phyloP scores from a whole-genome alignment of 352 stramenopile species.

The Phytopythium montanum region DNA sequence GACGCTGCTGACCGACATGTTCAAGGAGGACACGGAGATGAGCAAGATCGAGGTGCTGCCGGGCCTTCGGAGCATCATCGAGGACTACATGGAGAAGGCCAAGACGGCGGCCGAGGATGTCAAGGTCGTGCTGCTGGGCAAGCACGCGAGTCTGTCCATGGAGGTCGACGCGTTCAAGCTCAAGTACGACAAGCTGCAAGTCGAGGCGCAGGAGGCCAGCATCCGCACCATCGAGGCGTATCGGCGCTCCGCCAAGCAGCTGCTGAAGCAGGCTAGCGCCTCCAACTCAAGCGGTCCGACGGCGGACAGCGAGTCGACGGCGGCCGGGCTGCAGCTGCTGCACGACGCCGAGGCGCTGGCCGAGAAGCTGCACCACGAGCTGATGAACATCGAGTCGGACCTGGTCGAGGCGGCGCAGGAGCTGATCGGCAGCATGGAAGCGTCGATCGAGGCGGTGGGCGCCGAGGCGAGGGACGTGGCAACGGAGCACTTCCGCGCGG shows the following conservation, averaged over 20 bases:
- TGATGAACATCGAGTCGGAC: slow-evolving; percentile 88
- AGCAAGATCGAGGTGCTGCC: slow-evolving; percentile 89
- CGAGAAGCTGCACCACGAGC: slow-evolving; percentile 81
- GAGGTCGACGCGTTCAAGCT: slow-evolving; percentile 56
- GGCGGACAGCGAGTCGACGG: slow-evolving; percentile 27
- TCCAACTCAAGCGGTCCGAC: slow-evolving; percentile 11
- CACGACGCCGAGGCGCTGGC: slow-evolving; percentile 82
- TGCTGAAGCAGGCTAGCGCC: slow-evolving; percentile 54
- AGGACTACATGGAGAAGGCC: slow-evolving; percentile 87
- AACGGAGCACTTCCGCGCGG: slow-evolving; percentile 83
- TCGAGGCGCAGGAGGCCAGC: slow-evolving; percentile 67
- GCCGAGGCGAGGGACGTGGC: slow-evolving; percentile 58
- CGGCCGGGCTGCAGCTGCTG: slow-evolving; percentile 62
- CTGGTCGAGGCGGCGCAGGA: slow-evolving; percentile 78
- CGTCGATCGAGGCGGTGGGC: slow-evolving; percentile 56
- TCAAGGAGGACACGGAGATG: slow-evolving; percentile 91
- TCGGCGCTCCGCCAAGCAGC: slow-evolving; percentile 64
- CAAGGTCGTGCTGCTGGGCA: slow-evolving; percentile 75
- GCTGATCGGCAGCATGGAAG: slow-evolving; percentile 55
- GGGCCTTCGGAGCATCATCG: slow-evolving; percentile 85
- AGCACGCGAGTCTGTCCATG: slow-evolving; percentile 43
- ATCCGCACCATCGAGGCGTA: slow-evolving; percentile 82
- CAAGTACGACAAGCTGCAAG: slow-evolving; percentile 64
- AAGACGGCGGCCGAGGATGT: slow-evolving; percentile 82
- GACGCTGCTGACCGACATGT: slow-evolving; percentile 90